Base-by-base conservation (phyloP, 352 stramenopile genomes). In the Plasmopara muralis region DNA sequence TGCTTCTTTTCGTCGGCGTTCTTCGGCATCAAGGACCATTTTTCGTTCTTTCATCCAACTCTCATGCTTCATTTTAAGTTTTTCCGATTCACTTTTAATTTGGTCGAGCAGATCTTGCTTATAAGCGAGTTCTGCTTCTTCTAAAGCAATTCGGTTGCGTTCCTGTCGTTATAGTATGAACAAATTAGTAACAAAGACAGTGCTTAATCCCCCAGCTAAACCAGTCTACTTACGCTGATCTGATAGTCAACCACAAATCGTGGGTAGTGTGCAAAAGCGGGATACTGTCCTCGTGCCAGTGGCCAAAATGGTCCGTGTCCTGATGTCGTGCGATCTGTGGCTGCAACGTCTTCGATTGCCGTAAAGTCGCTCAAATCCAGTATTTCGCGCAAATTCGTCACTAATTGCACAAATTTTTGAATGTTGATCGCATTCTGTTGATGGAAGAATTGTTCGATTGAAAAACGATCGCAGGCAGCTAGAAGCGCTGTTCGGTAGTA, bases 391-490 rank as follows among this genome's bases (percentile, higher is more conserved):
- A 88, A 30, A 30, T 84, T 86, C 47, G 77, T 67, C 56, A 89
- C 55, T 18, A 91, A 41, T 46, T 88, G 80, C 7, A 89, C 38
- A 49, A 87, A 87, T 16, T 74, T 61, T 39, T 87, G 62, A 9
- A 91, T 79, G 41, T 94, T 65, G 29, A 95, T 68, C 1, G 77
- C 74, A 20, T 90, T 91, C 28, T 94, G 84, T 55, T 91, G 80
- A 33, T 90, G 78, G 50, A 94, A 93, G 50, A 92, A 92, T 20
- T 87, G 77, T 33, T 91, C 74, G 39, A 94, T 84, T 29, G 79
- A 84, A 52, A 77, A 72, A 1, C 57, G 45, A 45, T 89, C 68
- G 20, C 64, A 64, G 0, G 74, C 68, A 37, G 68, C 66, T 3
- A 92, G 65, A 5, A 93, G 62, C 9, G 79, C 68, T 35, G 51